These are phyloP conservation scores for Chrysoporthe austroafricana DNA, from an alignment of 2,329 filamentous ascomycete genomes.

Conservation along the genomic window DNA sequence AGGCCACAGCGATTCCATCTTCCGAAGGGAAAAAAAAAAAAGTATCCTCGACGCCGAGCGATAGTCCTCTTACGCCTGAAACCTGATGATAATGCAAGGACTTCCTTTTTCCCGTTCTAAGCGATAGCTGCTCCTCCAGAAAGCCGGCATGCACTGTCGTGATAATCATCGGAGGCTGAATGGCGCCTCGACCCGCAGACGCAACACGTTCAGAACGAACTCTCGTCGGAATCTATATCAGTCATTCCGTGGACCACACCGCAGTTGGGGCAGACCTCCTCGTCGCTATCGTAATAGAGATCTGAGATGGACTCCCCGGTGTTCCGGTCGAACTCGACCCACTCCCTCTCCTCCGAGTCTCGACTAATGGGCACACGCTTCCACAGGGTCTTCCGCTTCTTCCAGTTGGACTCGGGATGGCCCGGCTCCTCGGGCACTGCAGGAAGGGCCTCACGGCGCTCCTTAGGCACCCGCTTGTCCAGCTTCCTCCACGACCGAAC, in stretches of 20 bases:
- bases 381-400: constrained; percentile 54
- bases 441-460: constrained; percentile 36
- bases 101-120: not conserved
- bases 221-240: constrained; percentile 19
- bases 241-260: constrained; percentile 23
- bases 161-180: not conserved
- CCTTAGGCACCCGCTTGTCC: constrained; percentile 29
- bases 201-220: not conserved
- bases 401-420: constrained; percentile 45
- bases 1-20: not conserved
- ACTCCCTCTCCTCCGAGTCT: constrained; percentile 47
- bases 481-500: constrained; percentile 48
- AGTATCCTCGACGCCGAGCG: not conserved
- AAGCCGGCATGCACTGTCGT: not conserved
- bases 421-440: constrained; percentile 47
- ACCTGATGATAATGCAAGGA: not conserved
- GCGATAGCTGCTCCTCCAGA: not conserved
- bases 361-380: constrained; percentile 51
- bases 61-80: not conserved
- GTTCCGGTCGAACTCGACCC: constrained; percentile 49
- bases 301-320: constrained; percentile 25
- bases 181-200: not conserved
- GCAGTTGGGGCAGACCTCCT: constrained; percentile 29
- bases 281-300: constrained; percentile 27
- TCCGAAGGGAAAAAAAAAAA: no score